Conservation (phyloP, 2,329 filamentous ascomycete species). For the Myriosclerotinia duriaeana region DNA sequence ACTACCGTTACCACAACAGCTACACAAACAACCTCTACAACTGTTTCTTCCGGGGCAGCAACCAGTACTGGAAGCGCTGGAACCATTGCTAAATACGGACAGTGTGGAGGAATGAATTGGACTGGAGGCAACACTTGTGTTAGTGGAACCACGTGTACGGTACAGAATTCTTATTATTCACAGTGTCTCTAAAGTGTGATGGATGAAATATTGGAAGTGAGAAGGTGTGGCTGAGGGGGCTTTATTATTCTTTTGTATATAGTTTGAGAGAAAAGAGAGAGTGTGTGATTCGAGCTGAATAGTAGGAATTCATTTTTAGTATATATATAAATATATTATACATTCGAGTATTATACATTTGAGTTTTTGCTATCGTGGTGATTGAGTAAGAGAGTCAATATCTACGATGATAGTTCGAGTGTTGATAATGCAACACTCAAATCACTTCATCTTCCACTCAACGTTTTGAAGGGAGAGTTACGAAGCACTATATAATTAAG, state of each 20-base stretch:
- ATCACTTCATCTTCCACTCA: too few species aligned
- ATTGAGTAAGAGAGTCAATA: too few species aligned
- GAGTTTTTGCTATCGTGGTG: too few species aligned
- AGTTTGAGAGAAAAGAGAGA: not conserved
- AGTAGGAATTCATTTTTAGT: not conserved
- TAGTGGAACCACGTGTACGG: slow-evolving; percentile 33
- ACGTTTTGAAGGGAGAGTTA: too few species aligned
- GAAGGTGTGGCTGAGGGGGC: not conserved
- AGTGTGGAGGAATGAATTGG: slow-evolving; percentile 37
- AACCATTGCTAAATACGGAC: slow-evolving; percentile 28
- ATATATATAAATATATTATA: not conserved
- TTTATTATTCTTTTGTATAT: slow-evolving; percentile 6
- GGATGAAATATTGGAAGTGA: too few species aligned
- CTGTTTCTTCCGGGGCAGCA: slow-evolving; percentile 4
- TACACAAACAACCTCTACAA: not conserved
- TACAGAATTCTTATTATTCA: slow-evolving; percentile 34
- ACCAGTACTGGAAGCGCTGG: slow-evolving; percentile 16
- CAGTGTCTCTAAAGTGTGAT: slow-evolving; percentile 33
- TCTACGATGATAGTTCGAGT: too few species aligned
- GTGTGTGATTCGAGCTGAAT: not conserved
- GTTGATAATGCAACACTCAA: too few species aligned
- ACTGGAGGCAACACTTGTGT: slow-evolving; percentile 34
- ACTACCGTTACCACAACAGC: not conserved
- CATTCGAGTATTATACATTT: too few species aligned
- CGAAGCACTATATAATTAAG: too few species aligned